Evolutionary conservation across 768 basidiomycete genomes (phyloP).

Genomic region (Hypholoma sublateritium): DNA sequence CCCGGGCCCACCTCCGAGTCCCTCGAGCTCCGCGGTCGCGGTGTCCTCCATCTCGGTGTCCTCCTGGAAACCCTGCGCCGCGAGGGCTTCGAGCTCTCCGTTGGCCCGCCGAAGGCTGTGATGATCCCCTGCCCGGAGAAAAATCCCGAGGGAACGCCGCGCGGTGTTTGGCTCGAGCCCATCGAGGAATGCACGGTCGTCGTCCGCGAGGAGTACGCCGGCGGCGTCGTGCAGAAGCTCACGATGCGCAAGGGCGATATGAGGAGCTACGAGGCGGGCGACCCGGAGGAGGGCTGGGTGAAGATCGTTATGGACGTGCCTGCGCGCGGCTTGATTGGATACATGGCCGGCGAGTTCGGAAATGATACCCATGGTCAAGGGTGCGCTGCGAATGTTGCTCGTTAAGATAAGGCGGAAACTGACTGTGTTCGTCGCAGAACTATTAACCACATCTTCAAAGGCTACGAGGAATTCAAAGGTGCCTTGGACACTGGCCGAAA

Average conservation of each 20-base stretch:
- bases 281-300: conserved; percentile 46
- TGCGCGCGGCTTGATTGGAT: conserved; percentile 48
- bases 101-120: conserved; percentile 51
- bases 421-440: conserved; percentile 26
- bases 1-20: conserved; percentile 51
- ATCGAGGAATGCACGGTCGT: conserved; percentile 46
- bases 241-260: conserved; percentile 52
- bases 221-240: conserved; percentile 47
- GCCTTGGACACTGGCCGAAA: conserved; percentile 47
- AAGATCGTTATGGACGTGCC: conserved; percentile 49
- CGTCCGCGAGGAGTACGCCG: conserved; percentile 47
- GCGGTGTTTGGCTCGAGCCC: conserved; percentile 41
- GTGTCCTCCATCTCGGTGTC: conserved; percentile 51
- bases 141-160: conserved; percentile 19
- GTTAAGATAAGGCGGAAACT: not conserved
- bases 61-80: conserved; percentile 48
- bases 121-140: conserved; percentile 42
- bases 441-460: conserved; percentile 55
- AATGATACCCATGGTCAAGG: conserved; percentile 53
- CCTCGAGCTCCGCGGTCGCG: conserved; percentile 47
- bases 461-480: conserved; percentile 43
- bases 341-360: conserved; percentile 52
- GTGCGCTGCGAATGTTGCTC: conserved; percentile 20
- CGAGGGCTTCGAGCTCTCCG: conserved; percentile 47
- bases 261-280: conserved; percentile 42